A percentile compares a stretch with the other conserved stretches of the same genome.
phyloP scores from a whole-genome alignment of 805 yeast genomes.

The Nakazawaea molendinolei region DNA sequence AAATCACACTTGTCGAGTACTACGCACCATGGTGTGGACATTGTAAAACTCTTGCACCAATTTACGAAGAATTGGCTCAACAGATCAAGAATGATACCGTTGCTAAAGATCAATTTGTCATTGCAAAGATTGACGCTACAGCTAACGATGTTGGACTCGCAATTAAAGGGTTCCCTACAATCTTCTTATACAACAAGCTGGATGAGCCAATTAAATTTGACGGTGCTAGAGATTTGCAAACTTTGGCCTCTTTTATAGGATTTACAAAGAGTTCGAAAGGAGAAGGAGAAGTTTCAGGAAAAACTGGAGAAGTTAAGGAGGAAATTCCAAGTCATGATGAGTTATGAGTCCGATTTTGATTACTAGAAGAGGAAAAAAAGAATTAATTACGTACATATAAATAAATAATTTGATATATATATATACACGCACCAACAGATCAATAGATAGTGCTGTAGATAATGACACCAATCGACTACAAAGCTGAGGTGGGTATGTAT shows the following conservation, averaged over 20 bases:
- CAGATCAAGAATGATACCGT: slow-evolving; percentile 47
- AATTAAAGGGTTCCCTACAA: slow-evolving; percentile 90
- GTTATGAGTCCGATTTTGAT: background rate
- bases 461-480: slow-evolving; percentile 1
- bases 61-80: slow-evolving; percentile 79
- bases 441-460: background rate
- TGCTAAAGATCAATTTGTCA: slow-evolving; percentile 47
- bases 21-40: slow-evolving; percentile 99
- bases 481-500: background rate
- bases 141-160: too few species aligned
- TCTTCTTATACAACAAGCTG: slow-evolving; percentile 70
- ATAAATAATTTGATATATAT: background rate
- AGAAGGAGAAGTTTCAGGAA: slow-evolving; percentile 74
- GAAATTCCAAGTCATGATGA: slow-evolving; percentile 25
- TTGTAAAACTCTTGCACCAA: slow-evolving; percentile 87
- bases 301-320: slow-evolving; percentile 60
- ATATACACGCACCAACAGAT: background rate
- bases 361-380: background rate
- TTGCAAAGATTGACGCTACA: slow-evolving; percentile 89
- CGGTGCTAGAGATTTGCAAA: slow-evolving; percentile 68
- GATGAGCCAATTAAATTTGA: slow-evolving; percentile 58
- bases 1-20: slow-evolving; percentile 81
- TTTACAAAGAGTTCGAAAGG: too few species aligned
- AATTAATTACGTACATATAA: background rate
- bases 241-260: slow-evolving; percentile 73